Conservation (phyloP, 345 rosid species). For the Isatis tinctoria region DNA sequence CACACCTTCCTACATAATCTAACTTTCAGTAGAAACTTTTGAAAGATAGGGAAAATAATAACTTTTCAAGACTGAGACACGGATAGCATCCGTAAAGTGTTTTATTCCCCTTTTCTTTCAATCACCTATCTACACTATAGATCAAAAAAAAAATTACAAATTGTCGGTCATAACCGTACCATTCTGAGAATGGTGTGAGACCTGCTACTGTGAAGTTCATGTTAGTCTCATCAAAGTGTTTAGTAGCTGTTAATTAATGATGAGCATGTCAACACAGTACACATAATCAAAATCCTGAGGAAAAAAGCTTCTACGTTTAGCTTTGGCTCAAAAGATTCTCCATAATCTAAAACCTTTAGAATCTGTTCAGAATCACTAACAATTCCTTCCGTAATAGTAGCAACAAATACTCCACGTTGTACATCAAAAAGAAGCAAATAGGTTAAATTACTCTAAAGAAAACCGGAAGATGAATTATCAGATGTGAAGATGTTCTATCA, state of each 20-base stretch:
- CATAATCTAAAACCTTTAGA: slow-evolving; percentile 39
- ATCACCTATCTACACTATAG: neutral
- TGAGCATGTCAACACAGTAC: neutral
- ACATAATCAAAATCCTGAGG: neutral
- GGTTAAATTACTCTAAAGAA: slow-evolving; percentile 1
- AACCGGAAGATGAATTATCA: too few species aligned
- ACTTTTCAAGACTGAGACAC: slow-evolving; percentile 86
- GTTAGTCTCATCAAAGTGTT: slow-evolving; percentile 96
- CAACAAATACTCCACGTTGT: slow-evolving; percentile 86
- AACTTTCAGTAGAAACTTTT: slow-evolving; percentile 1
- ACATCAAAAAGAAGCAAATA: slow-evolving; percentile 20
- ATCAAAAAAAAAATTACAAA: neutral
- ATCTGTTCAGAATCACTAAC: too few species aligned
- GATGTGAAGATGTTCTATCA: too few species aligned
- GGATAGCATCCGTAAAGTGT: slow-evolving; percentile 54
- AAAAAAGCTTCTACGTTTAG: neutral
- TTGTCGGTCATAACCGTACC: too few species aligned
- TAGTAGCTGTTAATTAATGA: slow-evolving; percentile 47
- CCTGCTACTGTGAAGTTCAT: slow-evolving; percentile 94
- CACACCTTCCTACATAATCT: neutral
- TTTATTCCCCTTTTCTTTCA: slow-evolving; percentile 57
- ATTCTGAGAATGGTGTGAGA: slow-evolving; percentile 97
- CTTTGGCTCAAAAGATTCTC: neutral
- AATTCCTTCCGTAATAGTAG: slow-evolving; percentile 82
- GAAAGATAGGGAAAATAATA: neutral